A percentile compares a stretch with the other conserved stretches of the same genome.
phyloP scores from a whole-genome alignment of 2,329 filamentous ascomycete genomes.

The Bipolaris zeicola region DNA sequence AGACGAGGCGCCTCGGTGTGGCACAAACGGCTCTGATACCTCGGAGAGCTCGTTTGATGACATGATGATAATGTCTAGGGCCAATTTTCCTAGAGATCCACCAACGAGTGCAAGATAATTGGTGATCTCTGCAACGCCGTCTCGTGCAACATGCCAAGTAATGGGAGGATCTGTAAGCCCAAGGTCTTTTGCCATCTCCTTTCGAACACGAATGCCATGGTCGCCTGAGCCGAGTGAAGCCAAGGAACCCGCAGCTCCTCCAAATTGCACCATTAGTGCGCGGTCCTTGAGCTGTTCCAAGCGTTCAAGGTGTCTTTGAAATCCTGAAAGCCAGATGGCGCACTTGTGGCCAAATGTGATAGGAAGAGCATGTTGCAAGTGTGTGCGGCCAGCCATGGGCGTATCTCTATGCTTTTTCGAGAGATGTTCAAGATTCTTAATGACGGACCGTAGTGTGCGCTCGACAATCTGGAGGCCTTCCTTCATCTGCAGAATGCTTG shows the following conservation, averaged over 20 bases:
- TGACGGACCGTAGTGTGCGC: conserved; percentile 51
- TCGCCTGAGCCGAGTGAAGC: conserved; percentile 58
- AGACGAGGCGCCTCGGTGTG: conserved; percentile 43
- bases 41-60: conserved; percentile 62
- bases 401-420: conserved; percentile 57
- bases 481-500: conserved; percentile 60
- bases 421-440: conserved; percentile 51
- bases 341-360: conserved; percentile 65
- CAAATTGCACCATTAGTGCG: conserved; percentile 60
- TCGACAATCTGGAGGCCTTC: conserved; percentile 57
- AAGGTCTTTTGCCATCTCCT: conserved; percentile 56
- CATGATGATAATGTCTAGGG: conserved; percentile 63
- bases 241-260: conserved; percentile 62
- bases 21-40: conserved; percentile 58
- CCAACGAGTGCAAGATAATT: conserved; percentile 61
- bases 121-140: conserved; percentile 59
- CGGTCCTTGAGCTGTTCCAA: conserved; percentile 55
- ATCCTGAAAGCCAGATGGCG: conserved; percentile 59
- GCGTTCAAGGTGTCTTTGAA: conserved; percentile 57
- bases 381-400: conserved; percentile 63
- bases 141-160: conserved; percentile 63
- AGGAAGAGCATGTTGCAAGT: conserved; percentile 63
- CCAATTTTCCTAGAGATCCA: conserved; percentile 61
- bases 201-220: conserved; percentile 57
- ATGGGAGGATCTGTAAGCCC: conserved; percentile 57